phyloP scores from a whole-genome alignment of 2,329 filamentous ascomycete species.

The Cladophialophora exuberans region DNA sequence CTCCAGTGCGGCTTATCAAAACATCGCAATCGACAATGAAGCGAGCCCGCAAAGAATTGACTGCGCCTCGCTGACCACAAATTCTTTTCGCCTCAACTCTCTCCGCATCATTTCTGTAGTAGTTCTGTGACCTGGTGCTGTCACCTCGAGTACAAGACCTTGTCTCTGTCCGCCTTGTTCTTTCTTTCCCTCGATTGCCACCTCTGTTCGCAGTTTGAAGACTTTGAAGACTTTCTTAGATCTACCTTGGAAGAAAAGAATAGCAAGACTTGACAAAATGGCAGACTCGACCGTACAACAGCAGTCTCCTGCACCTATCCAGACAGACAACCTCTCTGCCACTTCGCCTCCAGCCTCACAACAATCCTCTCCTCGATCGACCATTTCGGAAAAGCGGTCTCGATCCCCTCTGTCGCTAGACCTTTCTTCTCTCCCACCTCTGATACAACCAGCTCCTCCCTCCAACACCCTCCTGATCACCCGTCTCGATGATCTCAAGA shows the following conservation, averaged over 20 bases:
- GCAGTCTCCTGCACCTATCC: slow-evolving; percentile 18
- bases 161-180: background rate
- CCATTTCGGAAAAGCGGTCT: slow-evolving; percentile 28
- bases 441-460: slow-evolving; percentile 50
- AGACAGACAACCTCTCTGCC: slow-evolving; percentile 20
- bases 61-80: slow-evolving; percentile 23
- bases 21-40: no score
- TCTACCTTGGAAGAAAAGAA: background rate
- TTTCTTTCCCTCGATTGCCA: background rate
- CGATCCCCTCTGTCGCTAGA: slow-evolving; percentile 48
- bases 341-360: slow-evolving; percentile 34
- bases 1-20: slow-evolving; percentile 13
- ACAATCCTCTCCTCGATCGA: slow-evolving; percentile 37
- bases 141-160: slow-evolving; percentile 7
- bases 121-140: no score
- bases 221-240: no score
- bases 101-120: background rate
- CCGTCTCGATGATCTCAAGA: slow-evolving; percentile 48
- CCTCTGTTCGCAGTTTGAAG: no score
- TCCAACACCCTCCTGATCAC: slow-evolving; percentile 57
- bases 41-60: no score
- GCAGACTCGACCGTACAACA: slow-evolving; percentile 9
- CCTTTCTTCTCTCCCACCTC: slow-evolving; percentile 48
- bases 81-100: slow-evolving; percentile 9
- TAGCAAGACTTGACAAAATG: slow-evolving; percentile 7